Percentiles rank a stretch among this genome's conserved stretches.
Conservation (phyloP, 169 alveolate genomes). For the Plasmodium chabaudi region DNA sequence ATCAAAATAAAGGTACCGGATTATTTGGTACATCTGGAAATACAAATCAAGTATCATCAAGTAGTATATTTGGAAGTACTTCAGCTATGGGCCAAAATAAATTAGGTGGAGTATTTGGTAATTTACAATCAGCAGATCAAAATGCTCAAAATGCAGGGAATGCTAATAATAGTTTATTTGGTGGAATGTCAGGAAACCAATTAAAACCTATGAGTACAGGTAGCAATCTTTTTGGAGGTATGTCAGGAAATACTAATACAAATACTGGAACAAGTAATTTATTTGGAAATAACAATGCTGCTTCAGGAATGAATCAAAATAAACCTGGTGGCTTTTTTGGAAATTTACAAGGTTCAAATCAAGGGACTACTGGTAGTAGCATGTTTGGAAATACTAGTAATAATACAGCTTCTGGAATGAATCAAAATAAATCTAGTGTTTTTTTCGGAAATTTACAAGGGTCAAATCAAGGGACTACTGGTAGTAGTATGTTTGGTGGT, state of each 20-base stretch:
- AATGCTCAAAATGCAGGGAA: slow-evolving; percentile 1
- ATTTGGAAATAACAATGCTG: slow-evolving; percentile 33
- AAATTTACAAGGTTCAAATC: slow-evolving; percentile 17
- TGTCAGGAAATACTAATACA: slow-evolving; percentile 7
- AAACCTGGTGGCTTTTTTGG: slow-evolving; percentile 56
- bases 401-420: not conserved
- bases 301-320: slow-evolving; percentile 42
- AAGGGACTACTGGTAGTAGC: slow-evolving; percentile 5
- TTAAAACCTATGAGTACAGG: slow-evolving; percentile 16
- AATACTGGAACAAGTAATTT: slow-evolving; percentile 29
- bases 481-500: slow-evolving; percentile 38
- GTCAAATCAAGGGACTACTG: slow-evolving; percentile 25
- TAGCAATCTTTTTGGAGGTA: slow-evolving; percentile 52
- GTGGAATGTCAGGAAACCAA: slow-evolving; percentile 19
- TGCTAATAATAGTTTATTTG: slow-evolving; percentile 16
- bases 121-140: slow-evolving; percentile 17
- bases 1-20: slow-evolving; percentile 48
- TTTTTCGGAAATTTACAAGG: slow-evolving; percentile 23
- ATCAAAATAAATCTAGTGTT: slow-evolving; percentile 43
- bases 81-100: slow-evolving; percentile 27
- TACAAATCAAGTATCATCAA: slow-evolving; percentile 22
- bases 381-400: slow-evolving; percentile 54
- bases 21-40: slow-evolving; percentile 48
- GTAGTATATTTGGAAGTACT: slow-evolving; percentile 55
- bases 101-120: slow-evolving; percentile 48